Evolutionary conservation across 2,329 filamentous ascomycete genomes (phyloP).

Genomic region (Aspergillus piperis): DNA sequence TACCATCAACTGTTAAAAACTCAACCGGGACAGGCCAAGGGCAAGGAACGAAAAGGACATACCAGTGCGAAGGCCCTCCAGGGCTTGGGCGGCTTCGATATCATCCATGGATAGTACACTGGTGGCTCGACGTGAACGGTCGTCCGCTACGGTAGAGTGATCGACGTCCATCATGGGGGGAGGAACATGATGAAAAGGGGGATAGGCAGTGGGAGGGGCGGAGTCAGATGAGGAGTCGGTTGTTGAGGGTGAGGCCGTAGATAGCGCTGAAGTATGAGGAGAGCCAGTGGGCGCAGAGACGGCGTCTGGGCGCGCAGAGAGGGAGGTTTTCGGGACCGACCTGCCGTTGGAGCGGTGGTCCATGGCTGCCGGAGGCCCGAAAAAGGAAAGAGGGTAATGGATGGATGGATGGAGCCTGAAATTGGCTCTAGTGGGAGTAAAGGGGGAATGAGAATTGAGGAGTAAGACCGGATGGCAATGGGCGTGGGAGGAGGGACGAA

Average conservation of each 20-base stretch:
- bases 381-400: constrained; percentile 5
- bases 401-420: neutral
- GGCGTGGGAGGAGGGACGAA: neutral
- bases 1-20: neutral
- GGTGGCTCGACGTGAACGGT: constrained; percentile 46
- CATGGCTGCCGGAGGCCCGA: constrained; percentile 20
- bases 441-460: neutral
- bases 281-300: constrained; percentile 5
- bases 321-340: constrained; percentile 20
- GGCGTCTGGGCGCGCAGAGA: constrained; percentile 19
- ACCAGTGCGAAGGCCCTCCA: constrained; percentile 75
- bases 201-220: constrained; percentile 16
- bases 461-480: neutral
- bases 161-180: constrained; percentile 44
- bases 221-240: constrained; percentile 14
- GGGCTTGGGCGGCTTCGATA: constrained; percentile 68
- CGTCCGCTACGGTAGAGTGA: constrained; percentile 34
- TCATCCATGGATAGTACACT: constrained; percentile 53
- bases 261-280: constrained; percentile 1
- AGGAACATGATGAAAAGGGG: constrained; percentile 29
- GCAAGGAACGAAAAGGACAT: constrained; percentile 28
- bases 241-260: constrained; percentile 13
- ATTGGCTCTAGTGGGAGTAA: neutral
- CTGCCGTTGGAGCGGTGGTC: constrained; percentile 22
- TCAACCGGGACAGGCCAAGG: neutral